These are phyloP conservation scores for Pulveroboletus frians DNA, from an alignment of 768 basidiomycete genomes.

Conservation along the genomic window DNA sequence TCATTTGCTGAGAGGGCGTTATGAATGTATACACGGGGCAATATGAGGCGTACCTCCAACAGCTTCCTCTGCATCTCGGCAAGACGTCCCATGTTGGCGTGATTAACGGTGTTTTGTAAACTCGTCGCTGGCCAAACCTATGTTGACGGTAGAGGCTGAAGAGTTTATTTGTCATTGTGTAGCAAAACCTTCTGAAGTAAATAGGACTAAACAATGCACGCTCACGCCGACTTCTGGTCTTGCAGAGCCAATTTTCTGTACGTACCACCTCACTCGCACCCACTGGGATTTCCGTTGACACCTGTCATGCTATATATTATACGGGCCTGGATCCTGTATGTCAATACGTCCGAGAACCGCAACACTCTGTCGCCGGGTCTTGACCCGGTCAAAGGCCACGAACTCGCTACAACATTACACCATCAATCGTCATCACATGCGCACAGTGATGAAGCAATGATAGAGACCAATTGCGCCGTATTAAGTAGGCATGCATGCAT, in stretches of 20 bases:
- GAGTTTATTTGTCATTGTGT: conserved; percentile 27
- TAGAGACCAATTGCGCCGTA: conserved; percentile 12
- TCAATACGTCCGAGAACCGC: conserved; percentile 6
- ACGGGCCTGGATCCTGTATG: not conserved
- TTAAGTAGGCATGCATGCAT: conserved; percentile 21
- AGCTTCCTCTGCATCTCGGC: conserved; percentile 99
- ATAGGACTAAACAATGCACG: conserved; percentile 22
- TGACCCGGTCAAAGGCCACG: not conserved
- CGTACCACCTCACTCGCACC: not conserved
- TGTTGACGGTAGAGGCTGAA: conserved; percentile 10
- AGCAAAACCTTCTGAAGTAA: conserved; percentile 23
- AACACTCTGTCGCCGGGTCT: not conserved
- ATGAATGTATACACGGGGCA: not conserved
- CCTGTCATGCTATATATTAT: not conserved
- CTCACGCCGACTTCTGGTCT: not conserved
- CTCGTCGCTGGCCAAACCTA: not conserved
- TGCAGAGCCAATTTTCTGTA: not conserved
- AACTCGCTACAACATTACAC: conserved; percentile 1
- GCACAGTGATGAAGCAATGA: conserved; percentile 8
- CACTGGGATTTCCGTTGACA: conserved; percentile 13
- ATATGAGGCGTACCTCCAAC: conserved; percentile 49
- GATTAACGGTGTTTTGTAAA: conserved; percentile 8
- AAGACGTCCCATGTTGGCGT: conserved; percentile 75
- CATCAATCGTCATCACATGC: conserved; percentile 15
- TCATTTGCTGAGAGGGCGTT: conserved; percentile 78